A percentile compares a stretch with the other conserved stretches of the same genome.
Conservation (phyloP, 129 eudicot genomes). For the Daucus carota region DNA sequence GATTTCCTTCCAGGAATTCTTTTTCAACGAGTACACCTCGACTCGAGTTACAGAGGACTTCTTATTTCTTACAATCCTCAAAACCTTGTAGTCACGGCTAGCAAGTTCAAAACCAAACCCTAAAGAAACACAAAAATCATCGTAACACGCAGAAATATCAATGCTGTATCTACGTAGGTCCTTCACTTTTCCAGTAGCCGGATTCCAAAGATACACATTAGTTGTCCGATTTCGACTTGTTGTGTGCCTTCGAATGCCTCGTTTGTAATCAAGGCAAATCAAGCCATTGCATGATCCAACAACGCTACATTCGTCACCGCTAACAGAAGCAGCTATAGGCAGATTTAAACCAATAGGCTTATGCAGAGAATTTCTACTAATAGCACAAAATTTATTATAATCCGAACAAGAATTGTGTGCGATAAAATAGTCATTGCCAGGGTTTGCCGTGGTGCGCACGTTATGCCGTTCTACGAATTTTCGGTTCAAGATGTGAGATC, state of each 20-base stretch:
- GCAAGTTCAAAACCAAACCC: slow-evolving; percentile 10
- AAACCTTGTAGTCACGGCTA: slow-evolving; percentile 9
- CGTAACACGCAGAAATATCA: too few species aligned
- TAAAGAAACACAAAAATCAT: background rate
- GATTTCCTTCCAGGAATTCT: slow-evolving; percentile 10
- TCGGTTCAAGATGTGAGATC: background rate
- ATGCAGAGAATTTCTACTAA: background rate
- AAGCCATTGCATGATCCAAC: slow-evolving; percentile 12
- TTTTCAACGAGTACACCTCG: slow-evolving; percentile 3
- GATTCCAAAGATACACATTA: slow-evolving; percentile 8
- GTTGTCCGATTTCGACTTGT: too few species aligned
- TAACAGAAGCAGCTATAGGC: background rate
- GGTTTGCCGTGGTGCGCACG: background rate
- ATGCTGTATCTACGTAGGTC: background rate
- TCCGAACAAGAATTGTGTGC: background rate
- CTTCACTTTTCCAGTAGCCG: slow-evolving; percentile 3
- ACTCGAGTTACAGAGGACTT: background rate
- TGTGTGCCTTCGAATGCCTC: too few species aligned
- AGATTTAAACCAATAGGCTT: background rate
- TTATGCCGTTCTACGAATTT: background rate
- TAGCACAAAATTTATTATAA: background rate
- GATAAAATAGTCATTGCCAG: background rate
- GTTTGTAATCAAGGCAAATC: background rate
- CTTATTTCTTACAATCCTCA: background rate
- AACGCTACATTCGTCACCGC: too few species aligned